Conservation (phyloP, 371 early-diverging fungal species). For the Actinomortierella ambigua region DNA sequence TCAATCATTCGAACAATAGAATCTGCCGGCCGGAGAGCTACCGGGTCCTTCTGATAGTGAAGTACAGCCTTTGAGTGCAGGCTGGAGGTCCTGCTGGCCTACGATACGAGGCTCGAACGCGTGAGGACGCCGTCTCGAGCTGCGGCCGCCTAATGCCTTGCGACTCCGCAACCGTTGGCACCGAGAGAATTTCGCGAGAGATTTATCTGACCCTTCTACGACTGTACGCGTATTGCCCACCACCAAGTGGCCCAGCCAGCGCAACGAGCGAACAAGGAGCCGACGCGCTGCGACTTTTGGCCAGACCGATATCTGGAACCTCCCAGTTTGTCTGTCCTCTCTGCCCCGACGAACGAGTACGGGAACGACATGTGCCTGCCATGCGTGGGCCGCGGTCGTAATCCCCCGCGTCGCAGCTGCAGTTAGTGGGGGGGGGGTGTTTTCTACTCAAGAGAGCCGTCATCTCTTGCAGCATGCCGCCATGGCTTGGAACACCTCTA, state of each 20-base stretch:
- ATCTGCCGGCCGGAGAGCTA: constrained; percentile 43
- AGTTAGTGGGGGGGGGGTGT: constrained; percentile 35
- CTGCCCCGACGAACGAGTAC: constrained; percentile 12
- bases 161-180: no score
- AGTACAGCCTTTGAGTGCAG: constrained; percentile 19
- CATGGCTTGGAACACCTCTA: no score
- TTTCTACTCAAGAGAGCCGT: no score
- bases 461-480: no score
- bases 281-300: constrained; percentile 45
- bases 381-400: constrained; percentile 28
- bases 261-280: constrained; percentile 5
- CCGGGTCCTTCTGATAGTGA: constrained; percentile 24
- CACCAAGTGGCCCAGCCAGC: constrained; percentile 10
- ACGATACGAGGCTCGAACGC: no score
- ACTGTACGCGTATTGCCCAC: no score
- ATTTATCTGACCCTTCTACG: no score
- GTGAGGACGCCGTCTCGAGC: no score
- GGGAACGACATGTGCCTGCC: constrained; percentile 24
- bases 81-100: constrained; percentile 12
- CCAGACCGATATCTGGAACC: constrained; percentile 43
- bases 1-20: no score
- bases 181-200: no score
- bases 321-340: constrained; percentile 52
- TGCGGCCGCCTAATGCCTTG: no score
- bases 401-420: constrained; percentile 19